A percentile compares a stretch with the other conserved stretches of the same genome.
Conservation (phyloP, 225 moss, liverwort and hornwort genomes). For the Pleurozium schreberi region DNA sequence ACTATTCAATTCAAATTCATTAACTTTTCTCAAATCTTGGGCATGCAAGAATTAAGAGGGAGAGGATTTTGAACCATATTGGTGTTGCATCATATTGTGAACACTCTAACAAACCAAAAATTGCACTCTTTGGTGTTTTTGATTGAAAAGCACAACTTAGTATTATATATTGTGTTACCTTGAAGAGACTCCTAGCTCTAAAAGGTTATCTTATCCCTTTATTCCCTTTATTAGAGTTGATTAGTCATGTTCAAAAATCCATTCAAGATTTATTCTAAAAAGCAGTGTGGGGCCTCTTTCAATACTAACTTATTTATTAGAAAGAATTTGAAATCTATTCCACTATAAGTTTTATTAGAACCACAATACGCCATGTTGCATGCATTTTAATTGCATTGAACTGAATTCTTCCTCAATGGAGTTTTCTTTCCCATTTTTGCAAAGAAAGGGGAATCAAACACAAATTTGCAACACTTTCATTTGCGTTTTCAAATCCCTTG, state of each 20-base stretch:
- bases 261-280: neutral
- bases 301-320: no score
- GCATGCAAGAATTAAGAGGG: fast-evolving
- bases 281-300: neutral
- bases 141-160: neutral
- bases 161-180: no score
- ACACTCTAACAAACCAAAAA: neutral
- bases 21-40: no score
- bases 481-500: neutral
- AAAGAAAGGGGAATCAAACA: fast-evolving
- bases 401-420: neutral
- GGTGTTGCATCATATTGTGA: neutral
- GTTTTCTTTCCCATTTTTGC: fast-evolving
- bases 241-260: neutral
- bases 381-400: neutral
- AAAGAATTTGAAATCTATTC: neutral
- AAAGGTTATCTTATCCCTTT: no score
- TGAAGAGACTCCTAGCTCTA: fast-evolving
- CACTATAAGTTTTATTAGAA: neutral
- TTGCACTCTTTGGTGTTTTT: neutral
- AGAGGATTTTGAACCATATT: neutral
- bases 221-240: neutral
- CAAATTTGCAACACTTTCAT: neutral
- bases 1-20: neutral
- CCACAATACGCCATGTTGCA: neutral